A percentile compares a stretch with the other conserved stretches of the same genome.
Evolutionary conservation across 192 early-diverging fungal species (phyloP).

Genomic region (Jimgerdemannia flammicorona): DNA sequence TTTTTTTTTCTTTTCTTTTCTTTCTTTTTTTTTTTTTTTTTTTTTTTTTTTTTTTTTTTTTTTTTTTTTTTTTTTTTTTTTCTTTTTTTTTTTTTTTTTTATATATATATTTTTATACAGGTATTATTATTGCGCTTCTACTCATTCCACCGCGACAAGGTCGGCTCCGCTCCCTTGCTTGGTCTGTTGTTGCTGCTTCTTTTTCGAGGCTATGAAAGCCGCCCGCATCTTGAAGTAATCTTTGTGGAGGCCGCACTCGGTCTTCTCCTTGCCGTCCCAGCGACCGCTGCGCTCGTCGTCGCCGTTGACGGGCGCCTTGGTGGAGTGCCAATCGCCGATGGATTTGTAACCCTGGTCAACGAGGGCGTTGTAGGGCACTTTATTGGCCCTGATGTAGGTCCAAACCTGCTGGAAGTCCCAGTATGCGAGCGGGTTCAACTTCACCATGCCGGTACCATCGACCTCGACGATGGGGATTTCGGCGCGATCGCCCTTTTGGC

Average conservation of each 20-base stretch:
- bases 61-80: no score
- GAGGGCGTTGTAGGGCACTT: conserved; percentile 89
- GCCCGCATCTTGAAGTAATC: conserved; percentile 94
- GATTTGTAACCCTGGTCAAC: conserved; percentile 89
- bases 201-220: conserved; percentile 70
- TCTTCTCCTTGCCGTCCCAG: conserved; percentile 85
- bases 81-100: no score
- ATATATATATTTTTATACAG: no score
- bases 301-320: conserved; percentile 64
- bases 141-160: no score
- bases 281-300: conserved; percentile 84
- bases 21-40: no score
- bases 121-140: no score
- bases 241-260: conserved; percentile 95
- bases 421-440: conserved; percentile 87
- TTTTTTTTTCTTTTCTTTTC: no score
- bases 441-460: conserved; percentile 78
- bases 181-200: conserved; percentile 54
- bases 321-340: conserved; percentile 92
- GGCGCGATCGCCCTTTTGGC: conserved; percentile 82
- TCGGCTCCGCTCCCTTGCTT: not conserved
- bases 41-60: no score
- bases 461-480: conserved; percentile 77
- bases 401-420: conserved; percentile 92
- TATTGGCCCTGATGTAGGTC: conserved; percentile 76